Conservation (phyloP, 331 rosid genomes). For the Acacia pycnantha region DNA sequence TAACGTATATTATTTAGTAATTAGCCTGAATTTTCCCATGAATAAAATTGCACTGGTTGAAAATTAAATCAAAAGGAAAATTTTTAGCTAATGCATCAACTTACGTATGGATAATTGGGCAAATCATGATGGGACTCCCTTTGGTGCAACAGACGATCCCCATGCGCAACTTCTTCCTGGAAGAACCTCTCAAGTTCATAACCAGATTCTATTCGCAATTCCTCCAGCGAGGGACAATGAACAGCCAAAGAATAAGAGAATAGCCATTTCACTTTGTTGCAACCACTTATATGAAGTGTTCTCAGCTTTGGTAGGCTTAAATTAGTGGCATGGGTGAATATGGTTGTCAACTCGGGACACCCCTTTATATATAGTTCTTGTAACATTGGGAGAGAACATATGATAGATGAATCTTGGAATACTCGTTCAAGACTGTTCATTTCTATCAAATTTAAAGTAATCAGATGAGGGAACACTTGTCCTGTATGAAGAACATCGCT, state of each 20-base stretch:
- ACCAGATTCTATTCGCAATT: fast-evolving
- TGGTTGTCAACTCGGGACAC: too few species aligned
- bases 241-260: neutral
- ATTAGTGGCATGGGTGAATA: too few species aligned
- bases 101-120: neutral
- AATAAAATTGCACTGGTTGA: too few species aligned
- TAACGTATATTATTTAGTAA: neutral
- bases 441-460: neutral
- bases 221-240: neutral
- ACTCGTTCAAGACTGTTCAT: neutral
- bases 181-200: neutral
- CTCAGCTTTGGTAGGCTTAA: neutral
- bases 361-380: fast-evolving
- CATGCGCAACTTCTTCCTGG: neutral
- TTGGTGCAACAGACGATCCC: neutral
- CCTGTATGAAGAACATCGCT: too few species aligned
- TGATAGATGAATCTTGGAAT: neutral
- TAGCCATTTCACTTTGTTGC: constrained; percentile 15
- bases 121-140: neutral
- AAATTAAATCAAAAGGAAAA: too few species aligned
- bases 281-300: fast-evolving
- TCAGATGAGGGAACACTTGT: neutral
- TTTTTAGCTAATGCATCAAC: neutral
- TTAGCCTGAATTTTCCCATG: neutral
- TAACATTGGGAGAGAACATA: neutral